Percentiles rank a stretch among this genome's conserved stretches.
Evolutionary conservation across 192 early-diverging fungal genomes (phyloP).

Genomic region (Backusella psychrophila): DNA sequence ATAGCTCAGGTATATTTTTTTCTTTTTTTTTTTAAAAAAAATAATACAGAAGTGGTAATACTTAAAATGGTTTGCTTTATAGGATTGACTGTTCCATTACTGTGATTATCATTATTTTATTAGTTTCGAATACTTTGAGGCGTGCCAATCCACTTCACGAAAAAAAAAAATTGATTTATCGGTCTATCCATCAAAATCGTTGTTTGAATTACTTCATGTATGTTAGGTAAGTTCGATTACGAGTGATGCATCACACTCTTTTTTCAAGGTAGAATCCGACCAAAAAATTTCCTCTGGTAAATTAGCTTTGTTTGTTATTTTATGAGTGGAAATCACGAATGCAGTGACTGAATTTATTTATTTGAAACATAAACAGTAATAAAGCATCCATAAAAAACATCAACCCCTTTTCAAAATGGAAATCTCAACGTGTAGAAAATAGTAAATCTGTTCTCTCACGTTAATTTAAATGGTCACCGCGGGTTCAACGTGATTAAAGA

Average conservation of each 20-base stretch:
- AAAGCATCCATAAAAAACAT: neutral
- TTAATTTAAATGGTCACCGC: too few relatives aligned
- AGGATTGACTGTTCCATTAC: neutral
- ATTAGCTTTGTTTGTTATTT: neutral
- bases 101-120: neutral
- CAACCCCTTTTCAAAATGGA: neutral
- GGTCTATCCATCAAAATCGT: neutral
- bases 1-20: neutral
- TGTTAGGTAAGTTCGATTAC: neutral
- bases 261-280: too few relatives aligned
- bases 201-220: neutral
- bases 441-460: neutral
- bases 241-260: neutral
- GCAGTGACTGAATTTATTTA: neutral
- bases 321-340: neutral
- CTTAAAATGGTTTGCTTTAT: neutral
- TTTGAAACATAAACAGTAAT: slow-evolving; percentile 2
- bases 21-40: neutral
- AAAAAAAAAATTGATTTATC: neutral
- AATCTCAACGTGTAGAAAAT: neutral
- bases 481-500: neutral
- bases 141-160: neutral
- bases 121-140: neutral
- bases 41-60: neutral
- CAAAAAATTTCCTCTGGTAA: neutral